Base-by-base conservation (phyloP, 2,329 filamentous ascomycete species). In the Monilinia aucupariae region DNA sequence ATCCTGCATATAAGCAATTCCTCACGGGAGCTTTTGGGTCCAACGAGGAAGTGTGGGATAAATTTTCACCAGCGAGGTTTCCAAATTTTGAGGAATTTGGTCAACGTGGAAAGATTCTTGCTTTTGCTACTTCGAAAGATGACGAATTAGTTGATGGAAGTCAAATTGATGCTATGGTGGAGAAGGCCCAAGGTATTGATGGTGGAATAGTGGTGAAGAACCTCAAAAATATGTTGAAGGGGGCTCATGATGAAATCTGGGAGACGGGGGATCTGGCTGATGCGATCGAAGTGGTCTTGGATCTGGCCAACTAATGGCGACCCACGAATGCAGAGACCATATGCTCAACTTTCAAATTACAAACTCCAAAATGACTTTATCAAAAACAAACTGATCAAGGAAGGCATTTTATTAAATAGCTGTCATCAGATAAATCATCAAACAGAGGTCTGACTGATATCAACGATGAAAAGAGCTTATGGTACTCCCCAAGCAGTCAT, bases 11-110 rank as follows among this genome's bases (percentile, higher is more conserved):
- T 43, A 63, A 66, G 8, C 63, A 65, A 1, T 70, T 70, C 30
- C 51, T 68, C 13, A 60, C 47, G 12, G 78, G 78, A 9, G 79
- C 79, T 0, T 74, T 90, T 25, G 73, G 81, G 1, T 64, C 70
- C 10, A 76, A 79, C 53, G 79, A 82, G 49, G 64, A 67, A 0
- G 41, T 61, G 0, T 90, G 86, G 87, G 75, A 77, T 60, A 74
- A 70, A 1, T 83, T 78, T 1, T 64, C 64, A 20, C 67, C 67
- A 25, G 64, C 66, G 1, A 63, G 34, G 5, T 63, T 60, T 61
- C 12, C 25, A 6, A 41, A 41, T 5, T 62, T 59, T 20, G n/a
- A 54, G 3, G 47, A 52, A 22, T 32, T 41, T 4, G 67, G 65
- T 59, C 45, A 37, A 39, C 54, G 61, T 32, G 65, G 54, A 10